A percentile compares a stretch with the other conserved stretches of the same genome.
These are phyloP conservation scores for Aspergillus biplanus DNA, from an alignment of 495 filamentous ascomycete species.

Conservation along the genomic window DNA sequence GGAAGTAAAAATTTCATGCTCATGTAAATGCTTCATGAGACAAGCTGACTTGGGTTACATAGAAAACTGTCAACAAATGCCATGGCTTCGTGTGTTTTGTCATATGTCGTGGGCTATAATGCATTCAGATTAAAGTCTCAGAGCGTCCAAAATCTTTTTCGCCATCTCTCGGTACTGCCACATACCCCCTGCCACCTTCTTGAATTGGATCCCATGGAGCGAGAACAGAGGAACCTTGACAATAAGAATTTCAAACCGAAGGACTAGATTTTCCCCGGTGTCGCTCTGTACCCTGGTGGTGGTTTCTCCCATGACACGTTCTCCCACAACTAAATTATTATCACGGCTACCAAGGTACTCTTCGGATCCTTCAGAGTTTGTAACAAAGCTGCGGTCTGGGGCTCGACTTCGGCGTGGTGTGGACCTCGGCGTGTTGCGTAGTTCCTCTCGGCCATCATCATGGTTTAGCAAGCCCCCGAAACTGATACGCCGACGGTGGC, in stretches of 20 bases:
- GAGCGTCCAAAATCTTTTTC: constrained; percentile 85
- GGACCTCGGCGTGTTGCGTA: constrained; percentile 33
- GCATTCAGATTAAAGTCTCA: constrained; percentile 64
- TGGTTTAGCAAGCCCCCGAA: constrained; percentile 73
- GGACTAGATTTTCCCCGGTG: constrained; percentile 73
- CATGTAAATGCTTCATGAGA: constrained; percentile 39
- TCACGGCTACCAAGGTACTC: constrained; percentile 59
- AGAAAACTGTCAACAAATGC: constrained; percentile 16
- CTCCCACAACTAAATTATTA: constrained; percentile 41
- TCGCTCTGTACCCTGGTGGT: constrained; percentile 87
- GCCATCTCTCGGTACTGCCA: constrained; percentile 99
- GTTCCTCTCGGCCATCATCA: constrained; percentile 53
- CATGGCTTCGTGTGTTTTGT: constrained; percentile 9
- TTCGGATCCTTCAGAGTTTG: constrained; percentile 79
- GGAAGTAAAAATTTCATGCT: constrained; percentile 30
- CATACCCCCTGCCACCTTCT: constrained; percentile 91
- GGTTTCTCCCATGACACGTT: constrained; percentile 72
- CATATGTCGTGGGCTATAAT: constrained; percentile 12
- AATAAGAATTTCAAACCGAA: constrained; percentile 95
- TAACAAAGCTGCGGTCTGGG: constrained; percentile 70
- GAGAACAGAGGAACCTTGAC: constrained; percentile 96
- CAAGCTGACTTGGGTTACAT: constrained; percentile 19
- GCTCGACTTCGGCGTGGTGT: constrained; percentile 43
- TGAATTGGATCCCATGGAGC: constrained; percentile 96
- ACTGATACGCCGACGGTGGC: constrained; percentile 78